Conservation (phyloP, 2,329 filamentous ascomycete genomes). For the Fusarium buharicum region DNA sequence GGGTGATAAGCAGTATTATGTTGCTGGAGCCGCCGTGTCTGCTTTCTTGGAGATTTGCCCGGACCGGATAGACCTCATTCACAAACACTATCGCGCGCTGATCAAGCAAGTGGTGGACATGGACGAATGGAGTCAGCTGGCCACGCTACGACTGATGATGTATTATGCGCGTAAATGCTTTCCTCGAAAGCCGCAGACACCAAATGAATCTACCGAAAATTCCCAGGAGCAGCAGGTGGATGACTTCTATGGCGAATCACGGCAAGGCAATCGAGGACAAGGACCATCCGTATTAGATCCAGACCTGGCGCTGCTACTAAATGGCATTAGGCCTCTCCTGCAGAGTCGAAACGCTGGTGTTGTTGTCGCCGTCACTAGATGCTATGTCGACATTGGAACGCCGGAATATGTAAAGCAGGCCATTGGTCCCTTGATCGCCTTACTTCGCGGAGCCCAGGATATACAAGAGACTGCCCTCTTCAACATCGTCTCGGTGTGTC, state of each 20-base stretch:
- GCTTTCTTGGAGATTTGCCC: constrained; percentile 92
- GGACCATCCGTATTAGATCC: constrained; percentile 72
- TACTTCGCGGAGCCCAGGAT: constrained; percentile 85
- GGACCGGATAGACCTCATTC: constrained; percentile 85
- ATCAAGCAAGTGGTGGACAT: constrained; percentile 95
- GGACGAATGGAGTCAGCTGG: constrained; percentile 98
- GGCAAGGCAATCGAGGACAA: constrained; percentile 57
- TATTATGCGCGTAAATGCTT: constrained; percentile 90
- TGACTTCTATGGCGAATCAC: constrained; percentile 82
- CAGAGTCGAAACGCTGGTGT: constrained; percentile 95
- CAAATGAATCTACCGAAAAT: constrained; percentile 54
- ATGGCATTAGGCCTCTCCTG: constrained; percentile 82
- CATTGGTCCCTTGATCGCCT: constrained; percentile 85
- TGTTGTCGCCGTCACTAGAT: constrained; percentile 85
- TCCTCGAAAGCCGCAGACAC: constrained; percentile 72
- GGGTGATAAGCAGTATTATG: constrained; percentile 93
- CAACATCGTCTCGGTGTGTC: constrained; percentile 93
- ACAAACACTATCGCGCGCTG: constrained; percentile 86
- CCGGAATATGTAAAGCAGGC: constrained; percentile 77
- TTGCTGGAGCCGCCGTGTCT: constrained; percentile 91
- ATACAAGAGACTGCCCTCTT: constrained; percentile 90
- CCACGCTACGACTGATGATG: constrained; percentile 82
- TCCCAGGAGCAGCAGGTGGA: constrained; percentile 60
- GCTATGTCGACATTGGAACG: constrained; percentile 86
- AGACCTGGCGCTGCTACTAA: constrained; percentile 84